phyloP scores from a whole-genome alignment of 2,329 filamentous ascomycete species.

The Penicillium hesseltinei region DNA sequence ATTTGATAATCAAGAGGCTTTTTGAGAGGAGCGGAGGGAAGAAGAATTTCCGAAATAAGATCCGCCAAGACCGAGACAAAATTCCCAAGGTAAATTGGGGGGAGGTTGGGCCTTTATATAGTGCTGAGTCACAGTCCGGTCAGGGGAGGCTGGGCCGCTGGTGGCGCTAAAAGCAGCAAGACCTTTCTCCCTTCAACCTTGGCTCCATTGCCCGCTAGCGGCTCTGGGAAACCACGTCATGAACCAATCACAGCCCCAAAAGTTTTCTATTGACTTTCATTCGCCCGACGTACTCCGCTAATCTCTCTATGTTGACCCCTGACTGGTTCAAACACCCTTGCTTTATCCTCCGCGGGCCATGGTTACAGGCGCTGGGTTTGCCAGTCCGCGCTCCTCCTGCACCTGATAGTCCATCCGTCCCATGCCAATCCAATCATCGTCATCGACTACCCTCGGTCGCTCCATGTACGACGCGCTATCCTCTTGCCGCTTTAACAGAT shows the following conservation, averaged over 20 bases:
- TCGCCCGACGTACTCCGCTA: background rate
- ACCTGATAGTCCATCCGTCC: constrained; percentile 24
- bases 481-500: constrained; percentile 35
- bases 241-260: constrained; percentile 4
- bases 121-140: constrained; percentile 36
- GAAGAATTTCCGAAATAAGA: constrained; percentile 34
- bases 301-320: background rate
- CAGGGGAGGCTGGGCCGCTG: constrained; percentile 39
- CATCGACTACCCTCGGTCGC: constrained; percentile 23
- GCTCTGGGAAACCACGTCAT: constrained; percentile 18
- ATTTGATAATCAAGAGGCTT: constrained; percentile 12
- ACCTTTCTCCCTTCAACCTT: constrained; percentile 29
- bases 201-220: constrained; percentile 23
- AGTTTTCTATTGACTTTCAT: background rate
- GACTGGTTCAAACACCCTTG: constrained; percentile 26
- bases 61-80: constrained; percentile 41
- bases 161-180: constrained; percentile 41
- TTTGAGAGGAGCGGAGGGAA: constrained; percentile 22
- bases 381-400: constrained; percentile 33
- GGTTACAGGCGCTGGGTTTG: constrained; percentile 28
- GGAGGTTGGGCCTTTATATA: constrained; percentile 44
- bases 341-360: constrained; percentile 28
- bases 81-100: constrained; percentile 31
- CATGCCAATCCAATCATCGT: constrained; percentile 29
- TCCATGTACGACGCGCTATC: constrained; percentile 32